Conservation (phyloP, 306 rosid species). For the Malus sylvestris region DNA sequence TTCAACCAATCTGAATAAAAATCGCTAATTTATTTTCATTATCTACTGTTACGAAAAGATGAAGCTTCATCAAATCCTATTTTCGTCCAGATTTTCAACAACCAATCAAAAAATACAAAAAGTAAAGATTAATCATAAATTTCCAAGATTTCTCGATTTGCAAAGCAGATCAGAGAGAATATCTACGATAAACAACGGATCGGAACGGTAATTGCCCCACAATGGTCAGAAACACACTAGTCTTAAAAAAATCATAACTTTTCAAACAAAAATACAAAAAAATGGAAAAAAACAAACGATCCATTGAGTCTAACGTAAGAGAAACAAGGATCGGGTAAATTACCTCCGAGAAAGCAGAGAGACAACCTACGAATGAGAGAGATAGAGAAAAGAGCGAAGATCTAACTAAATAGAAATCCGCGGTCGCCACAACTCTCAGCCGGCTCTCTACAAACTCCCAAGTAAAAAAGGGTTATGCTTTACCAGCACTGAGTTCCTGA, state of each 20-base stretch:
- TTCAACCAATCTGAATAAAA: not conserved
- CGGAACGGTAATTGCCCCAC: not conserved
- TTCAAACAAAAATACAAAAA: too few relatives aligned
- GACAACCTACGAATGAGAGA: not conserved
- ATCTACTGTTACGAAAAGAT: not conserved
- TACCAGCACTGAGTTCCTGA: not conserved
- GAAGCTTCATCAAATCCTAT: not conserved
- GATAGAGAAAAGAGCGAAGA: constrained; percentile 6
- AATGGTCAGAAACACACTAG: not conserved
- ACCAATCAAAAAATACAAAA: not conserved
- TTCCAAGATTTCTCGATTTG: not conserved
- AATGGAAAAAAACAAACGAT: not conserved
- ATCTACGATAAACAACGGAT: not conserved
- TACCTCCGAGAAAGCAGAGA: constrained; percentile 7
- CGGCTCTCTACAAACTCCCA: not conserved
- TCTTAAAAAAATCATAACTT: not conserved
- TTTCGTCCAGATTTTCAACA: not conserved
- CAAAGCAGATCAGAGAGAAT: constrained; percentile 7
- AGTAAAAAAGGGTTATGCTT: not conserved
- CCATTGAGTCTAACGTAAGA: not conserved
- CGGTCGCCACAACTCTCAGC: constrained; percentile 15
- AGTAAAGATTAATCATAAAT: not conserved
- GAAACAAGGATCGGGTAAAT: not conserved
- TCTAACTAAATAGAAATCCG: constrained; percentile 17
- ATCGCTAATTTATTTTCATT: not conserved